Percentiles rank a stretch among this genome's conserved stretches.
phyloP scores from a whole-genome alignment of 805 yeast genomes.

The Yarrowia sp. region DNA sequence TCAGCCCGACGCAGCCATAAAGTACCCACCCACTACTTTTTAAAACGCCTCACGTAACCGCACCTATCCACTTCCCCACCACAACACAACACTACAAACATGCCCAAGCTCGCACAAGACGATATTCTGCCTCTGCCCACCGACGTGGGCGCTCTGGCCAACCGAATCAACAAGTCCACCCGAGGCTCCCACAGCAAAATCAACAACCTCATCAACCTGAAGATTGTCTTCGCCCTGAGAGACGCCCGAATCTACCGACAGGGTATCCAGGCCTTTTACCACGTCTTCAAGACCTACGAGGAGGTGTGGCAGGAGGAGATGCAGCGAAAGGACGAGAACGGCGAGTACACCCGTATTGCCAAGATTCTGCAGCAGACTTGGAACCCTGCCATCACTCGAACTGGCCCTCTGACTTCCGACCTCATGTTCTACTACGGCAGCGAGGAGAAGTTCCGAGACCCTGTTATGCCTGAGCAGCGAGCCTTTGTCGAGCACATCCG shows the following conservation, averaged over 20 bases:
- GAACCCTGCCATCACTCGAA: conserved; percentile 68
- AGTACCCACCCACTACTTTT: neutral
- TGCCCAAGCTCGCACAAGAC: conserved; percentile 26
- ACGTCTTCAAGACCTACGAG: conserved; percentile 36
- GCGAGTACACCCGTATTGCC: conserved; percentile 37
- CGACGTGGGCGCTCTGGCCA: conserved; percentile 81
- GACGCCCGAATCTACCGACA: conserved; percentile 77
- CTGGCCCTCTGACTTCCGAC: conserved; percentile 56
- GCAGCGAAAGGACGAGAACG: conserved; percentile 27
- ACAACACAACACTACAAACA: neutral
- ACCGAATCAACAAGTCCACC: conserved; percentile 73
- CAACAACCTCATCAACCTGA: conserved; percentile 64
- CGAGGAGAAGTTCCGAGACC: conserved; percentile 55
- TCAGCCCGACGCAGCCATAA: conserved; percentile 6
- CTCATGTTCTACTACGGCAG: conserved; percentile 61
- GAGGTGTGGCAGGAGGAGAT: conserved; percentile 34
- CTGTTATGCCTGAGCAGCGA: conserved; percentile 60
- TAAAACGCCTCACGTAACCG: neutral
- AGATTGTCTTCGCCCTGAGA: conserved; percentile 70
- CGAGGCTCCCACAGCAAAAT: conserved; percentile 64
- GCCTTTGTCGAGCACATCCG: conserved; percentile 61
- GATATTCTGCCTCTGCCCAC: conserved; percentile 72
- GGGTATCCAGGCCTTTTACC: conserved; percentile 56
- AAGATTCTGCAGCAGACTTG: conserved; percentile 58
- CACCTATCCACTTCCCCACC: neutral